A percentile compares a stretch with the other conserved stretches of the same genome.
Conservation (phyloP, 2,329 filamentous ascomycete species). For the Epichloe coenophiala region DNA sequence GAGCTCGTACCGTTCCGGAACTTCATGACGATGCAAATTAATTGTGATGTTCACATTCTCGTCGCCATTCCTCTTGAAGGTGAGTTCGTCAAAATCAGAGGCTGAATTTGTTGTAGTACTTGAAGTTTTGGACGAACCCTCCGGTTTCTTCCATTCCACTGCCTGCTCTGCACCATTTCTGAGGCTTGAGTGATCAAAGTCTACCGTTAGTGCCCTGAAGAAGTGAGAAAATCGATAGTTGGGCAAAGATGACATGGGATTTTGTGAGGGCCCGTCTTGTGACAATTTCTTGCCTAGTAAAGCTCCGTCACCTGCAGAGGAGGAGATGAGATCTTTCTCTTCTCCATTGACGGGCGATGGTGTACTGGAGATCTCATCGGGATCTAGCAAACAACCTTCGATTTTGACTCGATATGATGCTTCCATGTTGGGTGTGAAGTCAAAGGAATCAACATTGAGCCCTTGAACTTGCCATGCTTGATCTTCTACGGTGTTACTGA, state of each 20-base stretch:
- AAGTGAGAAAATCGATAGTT: conserved; percentile 59
- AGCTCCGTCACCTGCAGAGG: not conserved
- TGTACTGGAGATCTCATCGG: conserved; percentile 28
- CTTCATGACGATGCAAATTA: conserved; percentile 73
- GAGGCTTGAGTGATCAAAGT: conserved; percentile 52
- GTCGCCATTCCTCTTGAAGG: conserved; percentile 83
- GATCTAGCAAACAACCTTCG: conserved; percentile 70
- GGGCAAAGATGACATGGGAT: conserved; percentile 11
- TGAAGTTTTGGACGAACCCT: conserved; percentile 34
- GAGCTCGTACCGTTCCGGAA: conserved; percentile 70
- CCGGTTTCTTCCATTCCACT: conserved; percentile 82
- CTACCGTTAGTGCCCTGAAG: conserved; percentile 66
- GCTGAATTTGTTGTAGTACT: conserved; percentile 33
- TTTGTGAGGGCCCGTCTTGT: conserved; percentile 28
- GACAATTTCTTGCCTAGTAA: conserved; percentile 26
- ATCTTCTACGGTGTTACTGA: conserved; percentile 87
- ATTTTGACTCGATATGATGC: conserved; percentile 85
- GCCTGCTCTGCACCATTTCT: conserved; percentile 40
- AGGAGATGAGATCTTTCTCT: not conserved
- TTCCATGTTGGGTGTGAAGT: conserved; percentile 64
- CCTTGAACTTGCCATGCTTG: conserved; percentile 77
- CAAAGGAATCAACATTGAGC: conserved; percentile 61
- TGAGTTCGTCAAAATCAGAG: conserved; percentile 77
- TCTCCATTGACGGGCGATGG: not conserved
- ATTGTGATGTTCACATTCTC: conserved; percentile 87